Evolutionary conservation across 192 early-diverging fungal genomes (phyloP), one percentile per base, ranked within the genome.

Genomic region (Coemansia biformis): DNA sequence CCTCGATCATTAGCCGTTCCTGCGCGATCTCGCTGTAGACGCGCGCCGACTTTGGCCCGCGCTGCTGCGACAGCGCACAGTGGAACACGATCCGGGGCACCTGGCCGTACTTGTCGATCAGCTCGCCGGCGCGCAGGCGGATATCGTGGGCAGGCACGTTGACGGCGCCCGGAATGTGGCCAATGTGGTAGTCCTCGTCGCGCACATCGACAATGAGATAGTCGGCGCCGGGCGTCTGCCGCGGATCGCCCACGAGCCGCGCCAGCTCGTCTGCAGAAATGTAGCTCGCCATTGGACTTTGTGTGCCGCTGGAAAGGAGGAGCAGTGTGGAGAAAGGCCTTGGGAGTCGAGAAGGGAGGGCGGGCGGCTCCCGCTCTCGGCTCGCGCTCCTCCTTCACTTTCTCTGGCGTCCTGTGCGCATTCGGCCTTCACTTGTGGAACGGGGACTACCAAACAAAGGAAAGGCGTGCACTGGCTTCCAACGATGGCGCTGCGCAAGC

Each of bases 21-120:
- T 55, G 22, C 24, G 78, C 46, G 4, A 72, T 57, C 23, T 84
- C 80, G 0, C 43, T 59, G 62, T 84, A 88, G 12, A 80, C 78
- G 15, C 74, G 59, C 3, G 88, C 88, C 13, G 78, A 78, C 49
- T 84, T 87, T 48, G 86, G 86, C 4, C 86, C 88, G 38, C 88
- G 78, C 5, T 83, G 79, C 74, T 93, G 91, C 15, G 89, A 92
- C 16, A 91, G 57, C 2, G 88, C 84, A 51, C 93, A 96, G 56
- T 93, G 91, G 49, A 96, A 93, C 51, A 86, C 74, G 4, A 96
- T 51, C 18, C 67, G 46, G 1, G 87, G 87, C 5, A 88, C 79
- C 22, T 54, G 12, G 30, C 45, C 44, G 60, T 84, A 83, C 38
- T 83, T 49, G 13, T 68, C 62, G 43, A 84, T 57, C 23, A 81